These are phyloP conservation scores for Lathyrus sativus DNA, from an alignment of 306 rosid species.

Conservation along the genomic window DNA sequence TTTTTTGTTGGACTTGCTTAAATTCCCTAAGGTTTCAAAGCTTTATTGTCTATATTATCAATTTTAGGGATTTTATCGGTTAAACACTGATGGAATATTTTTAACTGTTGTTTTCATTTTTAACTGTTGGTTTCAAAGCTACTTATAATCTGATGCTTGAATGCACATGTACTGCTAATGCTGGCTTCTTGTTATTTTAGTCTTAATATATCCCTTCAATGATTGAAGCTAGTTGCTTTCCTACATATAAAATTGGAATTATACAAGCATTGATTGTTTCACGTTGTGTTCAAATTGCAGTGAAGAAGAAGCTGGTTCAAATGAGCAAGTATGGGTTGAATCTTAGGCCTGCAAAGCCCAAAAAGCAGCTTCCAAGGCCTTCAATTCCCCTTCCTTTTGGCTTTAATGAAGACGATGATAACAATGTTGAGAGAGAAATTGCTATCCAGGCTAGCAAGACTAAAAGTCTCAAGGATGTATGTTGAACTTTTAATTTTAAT, in stretches of 20 bases:
- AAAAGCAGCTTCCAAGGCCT: slow-evolving; percentile 60
- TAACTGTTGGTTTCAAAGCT: too few relatives aligned
- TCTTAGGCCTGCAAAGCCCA: slow-evolving; percentile 62
- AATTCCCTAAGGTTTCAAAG: neutral
- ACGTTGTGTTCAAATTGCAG: slow-evolving; percentile 29
- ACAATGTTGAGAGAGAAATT: slow-evolving; percentile 81
- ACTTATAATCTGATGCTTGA: slow-evolving; percentile 23
- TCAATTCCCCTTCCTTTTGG: slow-evolving; percentile 59
- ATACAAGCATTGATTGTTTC: slow-evolving; percentile 11
- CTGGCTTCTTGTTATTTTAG: neutral
- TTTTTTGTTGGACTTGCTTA: neutral
- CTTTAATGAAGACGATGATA: slow-evolving; percentile 64
- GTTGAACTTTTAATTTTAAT: slow-evolving; percentile 29
- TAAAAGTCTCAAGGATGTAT: slow-evolving; percentile 71
- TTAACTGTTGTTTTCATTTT: neutral
- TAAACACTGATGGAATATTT: slow-evolving; percentile 3
- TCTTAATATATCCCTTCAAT: neutral
- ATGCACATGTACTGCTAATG: slow-evolving; percentile 1
- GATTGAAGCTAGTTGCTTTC: neutral
- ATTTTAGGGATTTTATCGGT: neutral
- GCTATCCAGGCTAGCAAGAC: slow-evolving; percentile 84
- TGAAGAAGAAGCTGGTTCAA: slow-evolving; percentile 18
- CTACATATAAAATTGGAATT: slow-evolving; percentile 12
- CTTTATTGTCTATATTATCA: neutral
- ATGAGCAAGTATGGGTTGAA: slow-evolving; percentile 92